Conservation (phyloP, 805 yeast genomes). For the Ogataea zsoltii region DNA sequence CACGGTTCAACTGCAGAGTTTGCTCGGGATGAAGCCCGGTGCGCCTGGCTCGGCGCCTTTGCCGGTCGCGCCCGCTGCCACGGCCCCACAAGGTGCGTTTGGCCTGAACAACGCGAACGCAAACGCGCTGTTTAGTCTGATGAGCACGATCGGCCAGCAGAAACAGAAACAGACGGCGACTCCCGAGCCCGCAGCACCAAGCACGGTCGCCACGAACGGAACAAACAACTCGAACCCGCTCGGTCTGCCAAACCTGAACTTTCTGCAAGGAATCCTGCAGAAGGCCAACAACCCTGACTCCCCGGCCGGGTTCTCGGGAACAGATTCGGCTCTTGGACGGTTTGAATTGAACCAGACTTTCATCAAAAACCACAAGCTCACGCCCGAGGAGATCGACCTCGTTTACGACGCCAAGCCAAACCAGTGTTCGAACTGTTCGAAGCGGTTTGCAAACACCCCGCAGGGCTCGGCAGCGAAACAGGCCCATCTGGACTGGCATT, state of each 20-base stretch:
- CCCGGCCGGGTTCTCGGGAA: conserved; percentile 4
- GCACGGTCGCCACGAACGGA: conserved; percentile 3
- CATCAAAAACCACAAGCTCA: conserved; percentile 38
- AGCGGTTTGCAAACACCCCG: conserved; percentile 66
- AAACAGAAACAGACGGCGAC: conserved; percentile 8
- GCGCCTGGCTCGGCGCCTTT: conserved; percentile 1
- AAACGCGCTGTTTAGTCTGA: conserved; percentile 26
- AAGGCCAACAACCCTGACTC: conserved; percentile 10
- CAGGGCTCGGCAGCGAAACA: conserved; percentile 55
- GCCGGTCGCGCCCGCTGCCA: conserved; percentile 2
- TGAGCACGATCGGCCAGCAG: conserved; percentile 23
- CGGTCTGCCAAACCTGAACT: conserved; percentile 14
- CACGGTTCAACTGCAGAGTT: conserved; percentile 33
- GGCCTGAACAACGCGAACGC: conserved; percentile 20
- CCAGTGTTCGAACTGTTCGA: conserved; percentile 89
- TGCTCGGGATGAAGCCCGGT: conserved; percentile 11
- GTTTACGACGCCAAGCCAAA: conserved; percentile 64
- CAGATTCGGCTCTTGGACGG: conserved; percentile 23
- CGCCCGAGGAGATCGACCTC: conserved; percentile 34
- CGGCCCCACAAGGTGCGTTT: conserved; percentile 6
- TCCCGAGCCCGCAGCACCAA: not conserved
- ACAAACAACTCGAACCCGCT: conserved; percentile 8
- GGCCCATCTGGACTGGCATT: conserved; percentile 93
- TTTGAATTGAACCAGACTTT: conserved; percentile 37
- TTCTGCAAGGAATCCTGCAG: conserved; percentile 17